Conservation (phyloP, 441 rosid species). For the Gossypium gossypioides region DNA sequence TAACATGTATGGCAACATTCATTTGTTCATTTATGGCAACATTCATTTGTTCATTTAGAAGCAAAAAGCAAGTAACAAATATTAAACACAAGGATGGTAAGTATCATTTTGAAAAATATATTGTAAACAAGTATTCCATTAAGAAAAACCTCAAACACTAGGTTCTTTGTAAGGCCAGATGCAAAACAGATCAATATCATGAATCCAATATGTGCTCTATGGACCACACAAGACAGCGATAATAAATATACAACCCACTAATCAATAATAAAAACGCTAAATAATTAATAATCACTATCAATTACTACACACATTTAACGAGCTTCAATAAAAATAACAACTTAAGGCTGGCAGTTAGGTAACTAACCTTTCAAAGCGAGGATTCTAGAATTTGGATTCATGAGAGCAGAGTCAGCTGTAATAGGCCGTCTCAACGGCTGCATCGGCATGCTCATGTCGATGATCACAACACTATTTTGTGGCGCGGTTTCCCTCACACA, state of each 20-base stretch:
- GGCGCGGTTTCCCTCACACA: conserved; percentile 85
- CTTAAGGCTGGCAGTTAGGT: neutral
- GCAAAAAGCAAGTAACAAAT: neutral
- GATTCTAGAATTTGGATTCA: conserved; percentile 86
- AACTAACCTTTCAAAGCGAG: conserved; percentile 74
- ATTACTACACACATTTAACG: neutral
- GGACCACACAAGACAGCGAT: neutral
- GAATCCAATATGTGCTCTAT: neutral
- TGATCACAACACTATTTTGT: conserved; percentile 86
- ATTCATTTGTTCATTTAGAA: neutral
- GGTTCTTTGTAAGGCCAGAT: neutral
- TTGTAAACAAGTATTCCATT: neutral
- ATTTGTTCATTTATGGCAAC: neutral
- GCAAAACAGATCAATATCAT: neutral
- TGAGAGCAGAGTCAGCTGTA: conserved; percentile 89
- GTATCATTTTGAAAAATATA: neutral
- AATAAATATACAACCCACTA: neutral
- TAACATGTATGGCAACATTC: neutral
- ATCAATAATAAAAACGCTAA: neutral
- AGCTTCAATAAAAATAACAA: neutral
- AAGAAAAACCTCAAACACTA: neutral
- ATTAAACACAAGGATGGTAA: neutral
- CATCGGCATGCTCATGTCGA: conserved; percentile 88
- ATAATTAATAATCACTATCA: neutral
- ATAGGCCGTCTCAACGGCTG: conserved; percentile 94